Base-by-base conservation (phyloP, 2,329 filamentous ascomycete species). In the Leptographium galeiforme region DNA sequence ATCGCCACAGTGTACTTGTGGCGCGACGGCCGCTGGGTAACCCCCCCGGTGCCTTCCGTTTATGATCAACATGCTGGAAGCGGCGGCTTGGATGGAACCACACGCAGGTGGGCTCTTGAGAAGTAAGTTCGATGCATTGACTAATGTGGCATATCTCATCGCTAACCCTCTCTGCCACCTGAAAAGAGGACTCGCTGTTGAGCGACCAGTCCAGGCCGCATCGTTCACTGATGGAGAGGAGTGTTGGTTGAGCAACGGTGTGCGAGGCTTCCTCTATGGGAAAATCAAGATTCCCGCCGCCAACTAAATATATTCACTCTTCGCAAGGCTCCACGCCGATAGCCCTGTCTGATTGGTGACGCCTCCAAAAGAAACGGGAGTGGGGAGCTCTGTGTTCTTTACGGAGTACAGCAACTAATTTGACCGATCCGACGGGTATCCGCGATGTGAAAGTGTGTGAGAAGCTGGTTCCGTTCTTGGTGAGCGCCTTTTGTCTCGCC, bases 241-340 rank as follows among this genome's bases (percentile, higher is more conserved):
- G 52, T 85, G 90, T 57, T 95, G 89, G 86, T 70, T 96, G 52
- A 95, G 89, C 66, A 96, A 91, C 66, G 89, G 87, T 0, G 85
- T 91, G 1, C 78, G 85, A 58, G 91, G 91, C 0, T 95, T 95
- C 59, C 72, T 82, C 13, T 70, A 65, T 54, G 78, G 76, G 0
- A 69, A 59, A 43, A 58, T 77, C 16, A 45, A 32, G 2, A 32
- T 30, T 32, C 25, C 25, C 12, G 41, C 19, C 13, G 14, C 2
- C 19, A 33, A 45, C 30, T 14, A 13, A 18, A 25, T 25, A 5
- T 25, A 5, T 25, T 25, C 25, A 25, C 25, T 25, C 25, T 25
- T 25, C 25, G 2, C 25, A 25, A 25, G 3, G 25, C 25, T 25
- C 5, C 25, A 25, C 25, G 25, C 25, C 25, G 25, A 25, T 25